Base-by-base conservation (phyloP, 2,329 filamentous ascomycete genomes). In the Tolypocladium pustulatum region DNA sequence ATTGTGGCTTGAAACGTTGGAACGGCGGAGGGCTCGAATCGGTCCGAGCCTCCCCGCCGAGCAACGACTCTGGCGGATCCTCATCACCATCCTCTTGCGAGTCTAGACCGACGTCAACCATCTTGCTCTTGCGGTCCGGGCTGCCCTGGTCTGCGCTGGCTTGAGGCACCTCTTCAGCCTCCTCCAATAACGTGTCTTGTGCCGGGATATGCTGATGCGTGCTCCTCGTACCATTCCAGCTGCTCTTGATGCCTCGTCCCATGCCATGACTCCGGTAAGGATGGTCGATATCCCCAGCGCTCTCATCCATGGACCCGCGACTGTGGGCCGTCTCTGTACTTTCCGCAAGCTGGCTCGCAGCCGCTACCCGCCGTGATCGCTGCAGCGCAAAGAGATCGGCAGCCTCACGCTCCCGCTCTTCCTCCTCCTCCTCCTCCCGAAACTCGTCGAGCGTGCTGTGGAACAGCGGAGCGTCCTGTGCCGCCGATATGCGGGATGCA, bases 321-420 rank as follows among this genome's bases (percentile, higher is more conserved):
- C 73, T 77, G 41, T 77, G 73, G 53, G 65, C 67, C 2, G 88
- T 84, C 65, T 95, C 92, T 2, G 88, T 87, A 62, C 91, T 96
- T 64, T 96, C 91, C 41, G 89, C 90, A 55, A 97, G 76, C 65
- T 89, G 85, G 72, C 89, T 91, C 17, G 87, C 86, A 17, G 91
- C 90, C 68, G 97, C 93, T 60, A 96, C 90, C 54, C 92, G 84
- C 65, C 94, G 84, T 64, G 93, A 97, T 65, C 88, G 83, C 72
- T 97, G 92, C 59, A 99, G 78, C 7, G 93, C 93, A 73, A 92
- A 95, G 64, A 94, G 86, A 73, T 97, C 94, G n/a, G 91, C 91
- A 38, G 93, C 90, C 69, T 97, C 93, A 57, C 91, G 80, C 66
- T 95, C 90, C 66, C 90, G 87, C 73, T 96, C 91, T 66, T 90